phyloP scores from a whole-genome alignment of 140 eudicot genomes.

The Flaveria floridana region DNA sequence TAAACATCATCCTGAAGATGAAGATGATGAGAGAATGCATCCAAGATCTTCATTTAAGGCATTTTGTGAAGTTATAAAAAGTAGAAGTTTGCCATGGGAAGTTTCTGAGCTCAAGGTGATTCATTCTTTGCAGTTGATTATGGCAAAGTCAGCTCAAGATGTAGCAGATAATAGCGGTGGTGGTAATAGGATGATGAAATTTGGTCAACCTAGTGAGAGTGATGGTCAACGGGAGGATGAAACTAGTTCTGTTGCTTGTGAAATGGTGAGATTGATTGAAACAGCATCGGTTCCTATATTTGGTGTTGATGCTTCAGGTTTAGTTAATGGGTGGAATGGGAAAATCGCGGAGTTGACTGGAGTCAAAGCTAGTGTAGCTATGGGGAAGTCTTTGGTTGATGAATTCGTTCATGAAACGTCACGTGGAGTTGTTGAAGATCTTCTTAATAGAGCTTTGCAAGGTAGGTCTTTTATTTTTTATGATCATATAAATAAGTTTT shows the following conservation, averaged over 20 bases:
- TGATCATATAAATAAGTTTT: background rate
- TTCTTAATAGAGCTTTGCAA: slow-evolving; percentile 48
- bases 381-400: slow-evolving; percentile 59
- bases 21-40: slow-evolving; percentile 55
- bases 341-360: slow-evolving; percentile 62
- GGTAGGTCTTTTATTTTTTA: slow-evolving; percentile 33
- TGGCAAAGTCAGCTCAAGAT: slow-evolving; percentile 48
- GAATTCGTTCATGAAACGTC: slow-evolving; percentile 53
- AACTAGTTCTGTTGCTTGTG: slow-evolving; percentile 54
- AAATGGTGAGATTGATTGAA: slow-evolving; percentile 72
- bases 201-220: slow-evolving; percentile 31
- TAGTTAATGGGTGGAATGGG: slow-evolving; percentile 68
- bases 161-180: slow-evolving; percentile 30
- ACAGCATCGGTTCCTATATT: slow-evolving; percentile 66
- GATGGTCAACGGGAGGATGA: slow-evolving; percentile 35
- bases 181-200: slow-evolving; percentile 21
- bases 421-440: slow-evolving; percentile 36
- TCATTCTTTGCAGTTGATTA: slow-evolving; percentile 69
- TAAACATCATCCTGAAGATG: slow-evolving; percentile 57
- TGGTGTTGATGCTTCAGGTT: slow-evolving; percentile 52
- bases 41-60: slow-evolving; percentile 66
- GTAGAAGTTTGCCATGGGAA: slow-evolving; percentile 63
- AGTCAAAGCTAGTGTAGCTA: slow-evolving; percentile 46
- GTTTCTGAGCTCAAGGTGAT: slow-evolving; percentile 60
- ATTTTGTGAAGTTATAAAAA: slow-evolving; percentile 58